Evolutionary conservation across 768 basidiomycete species (phyloP), one percentile per base, ranked within the genome.

Genomic region (Auricularia sp.): DNA sequence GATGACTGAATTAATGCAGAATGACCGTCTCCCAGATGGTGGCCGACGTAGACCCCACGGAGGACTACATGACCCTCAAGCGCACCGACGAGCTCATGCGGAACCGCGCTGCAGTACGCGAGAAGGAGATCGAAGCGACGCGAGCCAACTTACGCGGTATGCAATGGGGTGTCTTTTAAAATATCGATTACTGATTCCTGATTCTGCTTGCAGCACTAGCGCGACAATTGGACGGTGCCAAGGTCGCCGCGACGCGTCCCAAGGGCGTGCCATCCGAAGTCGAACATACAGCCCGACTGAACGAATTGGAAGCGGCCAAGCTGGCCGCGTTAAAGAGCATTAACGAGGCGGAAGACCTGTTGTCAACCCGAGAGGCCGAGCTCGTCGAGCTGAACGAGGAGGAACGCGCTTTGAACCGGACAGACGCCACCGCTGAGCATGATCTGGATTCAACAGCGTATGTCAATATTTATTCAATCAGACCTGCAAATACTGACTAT

Each of bases 351-450:
- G 88, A 92, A 74, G 80, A 82, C 47, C 72, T 83, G 58, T 72
- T 88, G 5, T 84, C 84, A 5, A 83, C 81, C 69, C 86, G 84
- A 69, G 88, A 91, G 69, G 85, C 83, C 1, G 88, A 90, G 70
- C 80, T 90, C 0, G 78, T 87, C 6, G 77, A 79, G 3, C 76
- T 92, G 65, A 88, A 87, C 68, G 87, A 87, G 63, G 84, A 85
- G 66, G 81, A 81, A 0, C 79, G 80, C 36, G 74, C 72, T 51
- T 72, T 90, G 66, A 89, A 91, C 70, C 80, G 80, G 51, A 85
- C 82, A 62, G 90, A 92, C 72, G 87, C 88, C 23, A 86, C 88
- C 6, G 73, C 79, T 21, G 88, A 90, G 66, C 89, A 90, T 67
- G 84, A 89, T 62, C 74, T 91, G 43, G 86, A 88, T 69, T 84